These are phyloP conservation scores for Blastobotrys illinoisensis DNA, from an alignment of 1,139 yeast species.

Conservation along the genomic window DNA sequence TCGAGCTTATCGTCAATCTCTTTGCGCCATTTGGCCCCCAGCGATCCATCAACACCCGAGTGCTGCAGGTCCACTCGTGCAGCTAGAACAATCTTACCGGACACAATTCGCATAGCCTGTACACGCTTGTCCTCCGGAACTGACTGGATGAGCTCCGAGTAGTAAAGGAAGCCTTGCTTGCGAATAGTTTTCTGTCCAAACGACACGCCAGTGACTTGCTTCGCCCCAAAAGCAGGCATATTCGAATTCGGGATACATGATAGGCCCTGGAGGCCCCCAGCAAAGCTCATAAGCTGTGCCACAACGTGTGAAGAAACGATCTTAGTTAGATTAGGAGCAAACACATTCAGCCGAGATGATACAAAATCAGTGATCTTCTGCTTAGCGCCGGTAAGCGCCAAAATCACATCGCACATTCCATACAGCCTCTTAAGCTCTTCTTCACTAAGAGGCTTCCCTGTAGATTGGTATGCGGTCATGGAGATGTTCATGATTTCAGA, in stretches of 20 bases:
- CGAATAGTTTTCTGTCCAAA: constrained; percentile 41
- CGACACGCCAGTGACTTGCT: constrained; percentile 44
- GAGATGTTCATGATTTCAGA: constrained; percentile 69
- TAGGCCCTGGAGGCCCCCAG: constrained; percentile 68
- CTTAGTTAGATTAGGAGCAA: constrained; percentile 78
- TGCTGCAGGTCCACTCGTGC: constrained; percentile 68
- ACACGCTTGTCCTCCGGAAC: constrained; percentile 55
- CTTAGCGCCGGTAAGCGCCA: constrained; percentile 44
- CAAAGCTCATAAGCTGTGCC: constrained; percentile 63
- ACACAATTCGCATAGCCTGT: constrained; percentile 70
- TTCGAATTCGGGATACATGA: constrained; percentile 79
- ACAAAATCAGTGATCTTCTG: constrained; percentile 48
- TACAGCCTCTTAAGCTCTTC: constrained; percentile 39
- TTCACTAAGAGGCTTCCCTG: constrained; percentile 32
- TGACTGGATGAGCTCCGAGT: constrained; percentile 33
- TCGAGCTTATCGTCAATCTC: constrained; percentile 64
- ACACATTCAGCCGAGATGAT: constrained; percentile 47
- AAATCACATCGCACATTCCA: constrained; percentile 45
- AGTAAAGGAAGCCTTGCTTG: constrained; percentile 54
- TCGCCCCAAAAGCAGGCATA: constrained; percentile 70
- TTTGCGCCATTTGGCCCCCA: constrained; percentile 53
- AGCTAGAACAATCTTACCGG: constrained; percentile 77
- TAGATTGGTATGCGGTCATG: constrained; percentile 60
- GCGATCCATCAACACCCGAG: constrained; percentile 42
- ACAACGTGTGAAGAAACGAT: constrained; percentile 70